Percentiles rank a stretch among this genome's conserved stretches.
These are phyloP conservation scores for Alternaria brassicicola DNA, from an alignment of 2,329 filamentous ascomycete genomes.

Conservation along the genomic window DNA sequence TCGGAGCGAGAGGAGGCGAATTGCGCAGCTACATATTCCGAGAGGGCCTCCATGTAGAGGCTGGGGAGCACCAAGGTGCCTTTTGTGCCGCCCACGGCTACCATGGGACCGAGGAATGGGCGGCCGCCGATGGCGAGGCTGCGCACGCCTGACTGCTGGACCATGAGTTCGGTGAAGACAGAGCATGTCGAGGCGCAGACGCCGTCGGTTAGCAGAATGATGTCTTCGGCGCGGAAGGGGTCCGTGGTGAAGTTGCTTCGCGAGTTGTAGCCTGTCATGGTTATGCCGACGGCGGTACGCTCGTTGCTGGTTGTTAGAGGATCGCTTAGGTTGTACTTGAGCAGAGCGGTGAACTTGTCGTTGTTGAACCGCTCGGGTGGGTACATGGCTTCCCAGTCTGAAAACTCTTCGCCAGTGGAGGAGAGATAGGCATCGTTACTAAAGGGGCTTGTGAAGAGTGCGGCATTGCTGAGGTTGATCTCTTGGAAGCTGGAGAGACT, in stretches of 20 bases:
- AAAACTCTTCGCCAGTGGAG: slow-evolving; percentile 35
- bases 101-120: slow-evolving; percentile 49
- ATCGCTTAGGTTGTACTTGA: slow-evolving; percentile 50
- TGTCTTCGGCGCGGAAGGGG: slow-evolving; percentile 48
- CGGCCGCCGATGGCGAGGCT: slow-evolving; percentile 53
- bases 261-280: slow-evolving; percentile 37
- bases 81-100: slow-evolving; percentile 54
- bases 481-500: slow-evolving; percentile 24
- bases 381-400: slow-evolving; percentile 48
- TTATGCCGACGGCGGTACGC: slow-evolving; percentile 33
- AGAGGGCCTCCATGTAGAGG: slow-evolving; percentile 31
- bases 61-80: slow-evolving; percentile 47
- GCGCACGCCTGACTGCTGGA: slow-evolving; percentile 51
- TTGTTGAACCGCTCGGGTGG: slow-evolving; percentile 40
- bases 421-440: slow-evolving; percentile 44
- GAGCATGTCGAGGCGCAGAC: slow-evolving; percentile 55
- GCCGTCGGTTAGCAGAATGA: slow-evolving; percentile 52
- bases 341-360: slow-evolving; percentile 48
- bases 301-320: slow-evolving; percentile 42
- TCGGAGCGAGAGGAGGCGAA: slow-evolving; percentile 26
- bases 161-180: slow-evolving; percentile 56
- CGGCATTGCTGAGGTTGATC: slow-evolving; percentile 24
- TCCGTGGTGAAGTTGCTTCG: slow-evolving; percentile 37
- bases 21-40: slow-evolving; percentile 21
- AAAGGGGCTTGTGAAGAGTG: slow-evolving; percentile 41